Percentiles rank a stretch among this genome's conserved stretches.
Evolutionary conservation across 768 basidiomycete genomes (phyloP).

Genomic region (Suillus cothurnatus): DNA sequence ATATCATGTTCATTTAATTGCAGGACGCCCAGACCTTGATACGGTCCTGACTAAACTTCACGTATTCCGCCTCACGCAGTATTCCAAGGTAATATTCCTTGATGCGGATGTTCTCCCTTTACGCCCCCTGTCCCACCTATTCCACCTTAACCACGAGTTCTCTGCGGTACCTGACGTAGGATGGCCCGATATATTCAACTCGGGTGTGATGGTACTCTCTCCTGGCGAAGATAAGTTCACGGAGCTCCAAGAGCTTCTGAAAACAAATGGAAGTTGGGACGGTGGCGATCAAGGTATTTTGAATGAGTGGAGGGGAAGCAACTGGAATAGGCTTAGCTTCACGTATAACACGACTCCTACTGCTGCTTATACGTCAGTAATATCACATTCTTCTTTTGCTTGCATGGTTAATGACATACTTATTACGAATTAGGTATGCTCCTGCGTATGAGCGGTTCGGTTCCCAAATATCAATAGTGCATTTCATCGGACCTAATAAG

Average conservation of each 20-base stretch:
- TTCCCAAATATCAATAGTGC: constrained; percentile 80
- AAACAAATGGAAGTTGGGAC: constrained; percentile 88
- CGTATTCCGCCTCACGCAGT: constrained; percentile 89
- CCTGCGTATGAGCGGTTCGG: constrained; percentile 96
- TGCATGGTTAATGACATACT: constrained; percentile 28
- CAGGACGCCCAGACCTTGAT: constrained; percentile 93
- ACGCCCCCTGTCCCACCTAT: constrained; percentile 91
- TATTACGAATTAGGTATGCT: constrained; percentile 67
- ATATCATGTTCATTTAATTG: constrained; percentile 15
- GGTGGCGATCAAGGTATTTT: constrained; percentile 98
- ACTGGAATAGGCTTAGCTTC: constrained; percentile 96
- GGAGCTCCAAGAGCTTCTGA: constrained; percentile 68
- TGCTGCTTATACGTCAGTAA: constrained; percentile 89
- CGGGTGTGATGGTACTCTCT: constrained; percentile 87
- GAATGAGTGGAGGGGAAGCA: constrained; percentile 86
- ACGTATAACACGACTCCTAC: constrained; percentile 98
- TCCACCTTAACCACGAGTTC: constrained; percentile 78
- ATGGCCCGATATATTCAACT: constrained; percentile 99
- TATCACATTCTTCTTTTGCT: constrained; percentile 20
- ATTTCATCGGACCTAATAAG: constrained; percentile 96
- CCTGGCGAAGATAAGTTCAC: constrained; percentile 85
- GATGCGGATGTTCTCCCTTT: constrained; percentile 92
- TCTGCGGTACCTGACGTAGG: constrained; percentile 96
- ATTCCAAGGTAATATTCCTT: constrained; percentile 84
- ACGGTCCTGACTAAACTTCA: constrained; percentile 97